Evolutionary conservation across 164 flowering plant genomes (phyloP), one percentile per base, ranked within the genome.

Genomic region (Vitis rupestris): DNA sequence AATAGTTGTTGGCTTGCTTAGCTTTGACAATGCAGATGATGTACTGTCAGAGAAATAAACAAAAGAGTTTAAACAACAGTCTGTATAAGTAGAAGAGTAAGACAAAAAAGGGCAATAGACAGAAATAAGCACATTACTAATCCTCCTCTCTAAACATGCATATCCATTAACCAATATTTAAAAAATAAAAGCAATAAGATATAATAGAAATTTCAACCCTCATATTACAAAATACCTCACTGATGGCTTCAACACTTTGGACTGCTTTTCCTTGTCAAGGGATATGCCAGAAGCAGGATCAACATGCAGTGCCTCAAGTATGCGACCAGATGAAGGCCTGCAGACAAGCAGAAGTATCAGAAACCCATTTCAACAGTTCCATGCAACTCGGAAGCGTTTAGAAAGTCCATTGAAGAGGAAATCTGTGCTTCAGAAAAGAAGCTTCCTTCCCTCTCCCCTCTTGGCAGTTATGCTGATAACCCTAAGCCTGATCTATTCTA

Each of bases 211-310:
- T 6, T 37, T 37, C 44, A 6, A 37, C 44, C 27, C 27, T 1
- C 27, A 23, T 23, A 23, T 23, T 37, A 37, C 44, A 37, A 61
- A 37, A 67, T 79, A 94, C 99, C 97, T 90, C 37, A 68, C 80
- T 62, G 88, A 70, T 71, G 92, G 81, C 76, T 93, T 95, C 55
- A 73, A 16, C 64, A 71, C 70, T 79, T 86, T 91, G 19, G 64
- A 61, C 64, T 74, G 83, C 80, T 85, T 93, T 64, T 91, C 99
- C 71, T 86, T 87, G 31, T 89, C 97, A 75, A 86, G 82, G 14
- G 94, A 78, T 29, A 89, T 89, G 78, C 91, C 97, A 73, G 98
- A 91, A 63, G 99, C 99, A 75, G 99, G 99, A 84, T 95, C 99
- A 65, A 83, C 79, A 87, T 93, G 97, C 73, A 95, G 72, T 13